Evolutionary conservation across 768 basidiomycete species (phyloP), one percentile per base, ranked within the genome.

Genomic region (Pulveroboletus sp.): DNA sequence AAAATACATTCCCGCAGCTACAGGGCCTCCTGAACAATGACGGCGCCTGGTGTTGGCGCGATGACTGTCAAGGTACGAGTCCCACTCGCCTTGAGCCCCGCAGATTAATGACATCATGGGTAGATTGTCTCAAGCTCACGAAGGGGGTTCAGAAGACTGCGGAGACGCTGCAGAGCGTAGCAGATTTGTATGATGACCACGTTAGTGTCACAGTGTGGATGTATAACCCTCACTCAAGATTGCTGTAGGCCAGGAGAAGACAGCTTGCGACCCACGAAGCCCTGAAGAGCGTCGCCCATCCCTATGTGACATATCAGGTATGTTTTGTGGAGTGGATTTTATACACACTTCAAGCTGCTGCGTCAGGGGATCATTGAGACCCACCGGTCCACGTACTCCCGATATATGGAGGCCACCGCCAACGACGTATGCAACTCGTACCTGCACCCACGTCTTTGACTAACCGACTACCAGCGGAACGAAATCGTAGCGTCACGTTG

Each of bases 21-120:
- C 80, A 75, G 49, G 85, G 86, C 0, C 60, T 85, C 42, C 58
- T 82, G 45, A 92, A 91, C 53, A 72, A 74, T 9, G 79, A 87
- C 21, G 85, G 87, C 1, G 90, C 87, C 4, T 89, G 91, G 87
- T 91, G 90, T 64, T 94, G 90, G 90, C 75, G 82, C 21, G 88
- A 93, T 45, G 75, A 75, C 3, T 92, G 90, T 62, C 67, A 76
- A 62, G 82, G 88, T 87, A 57, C 35, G 31, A 14, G 19, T 17
- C 14, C 13, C 29, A 17, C 16, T 43, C 23, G 20, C 17, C 20
- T 14, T 31, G 23, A 38, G 36, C 27, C 27, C 40, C 25, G 27
- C 40, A 23, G 17, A 10, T 24, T 39, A 24, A 35, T 43, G 37
- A 43, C 36, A 19, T 35, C 16, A 19, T 23, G 46, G 25, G 11